Percentiles rank a stretch among this genome's conserved stretches.
Conservation (phyloP, 495 filamentous ascomycete genomes). For the Aspergillus cavernicola region DNA sequence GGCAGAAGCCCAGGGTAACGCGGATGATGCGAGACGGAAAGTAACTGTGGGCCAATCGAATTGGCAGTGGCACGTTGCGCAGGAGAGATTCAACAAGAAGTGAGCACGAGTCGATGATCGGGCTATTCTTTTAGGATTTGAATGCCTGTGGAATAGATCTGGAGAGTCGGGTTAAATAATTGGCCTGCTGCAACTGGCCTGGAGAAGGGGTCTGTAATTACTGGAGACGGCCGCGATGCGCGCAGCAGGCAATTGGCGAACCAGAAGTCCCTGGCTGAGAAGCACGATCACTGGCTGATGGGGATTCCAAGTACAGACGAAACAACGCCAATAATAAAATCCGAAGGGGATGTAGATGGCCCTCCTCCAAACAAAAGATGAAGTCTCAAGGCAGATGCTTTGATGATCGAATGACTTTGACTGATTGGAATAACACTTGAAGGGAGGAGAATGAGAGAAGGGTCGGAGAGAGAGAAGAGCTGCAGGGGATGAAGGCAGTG, state of each 20-base stretch:
- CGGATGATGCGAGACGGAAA: conserved; percentile 29
- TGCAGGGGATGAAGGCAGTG: conserved; percentile 1
- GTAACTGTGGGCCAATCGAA: conserved; percentile 35
- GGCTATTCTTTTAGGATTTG: conserved; percentile 25
- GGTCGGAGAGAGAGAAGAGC: conserved; percentile 7
- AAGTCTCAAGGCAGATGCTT: conserved; percentile 1
- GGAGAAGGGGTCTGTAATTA: conserved; percentile 16
- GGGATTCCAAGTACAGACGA: conserved; percentile 11
- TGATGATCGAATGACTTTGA: conserved; percentile 11
- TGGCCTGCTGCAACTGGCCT: conserved; percentile 14
- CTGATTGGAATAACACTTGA: conserved; percentile 11
- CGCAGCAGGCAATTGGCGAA: conserved; percentile 42
- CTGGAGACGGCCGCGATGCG: conserved; percentile 32
- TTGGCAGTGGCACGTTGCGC: conserved; percentile 33
- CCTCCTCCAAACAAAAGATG: conserved; percentile 11
- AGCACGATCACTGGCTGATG: conserved; percentile 24
- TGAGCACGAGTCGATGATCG: conserved; percentile 12
- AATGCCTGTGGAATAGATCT: conserved; percentile 20
- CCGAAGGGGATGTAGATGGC: conserved; percentile 2
- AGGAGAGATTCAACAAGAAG: conserved; percentile 18
- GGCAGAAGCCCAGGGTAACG: conserved; percentile 28
- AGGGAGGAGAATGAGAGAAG: conserved; percentile 7
- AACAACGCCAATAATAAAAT: conserved; percentile 17
- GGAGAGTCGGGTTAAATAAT: conserved; percentile 20
- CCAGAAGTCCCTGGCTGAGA: conserved; percentile 36